Evolutionary conservation across 2,329 filamentous ascomycete genomes (phyloP).

Genomic region (Paraphaeosphaeria sporulosa): DNA sequence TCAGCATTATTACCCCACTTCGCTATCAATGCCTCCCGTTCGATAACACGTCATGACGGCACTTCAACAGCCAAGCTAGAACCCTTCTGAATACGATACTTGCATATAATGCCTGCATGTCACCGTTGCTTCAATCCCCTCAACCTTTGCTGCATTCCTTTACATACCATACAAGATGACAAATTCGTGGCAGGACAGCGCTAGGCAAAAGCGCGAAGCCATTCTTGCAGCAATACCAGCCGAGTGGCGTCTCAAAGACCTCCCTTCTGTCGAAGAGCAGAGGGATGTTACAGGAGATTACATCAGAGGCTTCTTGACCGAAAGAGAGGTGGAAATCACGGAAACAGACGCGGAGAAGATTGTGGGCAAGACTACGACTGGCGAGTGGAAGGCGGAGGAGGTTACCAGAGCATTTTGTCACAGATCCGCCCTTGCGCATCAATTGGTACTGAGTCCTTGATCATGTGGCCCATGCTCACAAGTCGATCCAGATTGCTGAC

Average conservation of each 20-base stretch:
- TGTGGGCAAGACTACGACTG: constrained; percentile 60
- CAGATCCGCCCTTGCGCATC: constrained; percentile 60
- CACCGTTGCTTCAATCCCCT: neutral
- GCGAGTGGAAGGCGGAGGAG: constrained; percentile 64
- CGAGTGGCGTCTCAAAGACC: constrained; percentile 61
- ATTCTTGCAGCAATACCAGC: constrained; percentile 63
- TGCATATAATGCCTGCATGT: neutral
- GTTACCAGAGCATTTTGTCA: constrained; percentile 66
- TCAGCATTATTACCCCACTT: constrained; percentile 4
- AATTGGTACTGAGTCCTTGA: constrained; percentile 47
- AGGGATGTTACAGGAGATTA: constrained; percentile 57
- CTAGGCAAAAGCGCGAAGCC: constrained; percentile 61
- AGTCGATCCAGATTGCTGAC: neutral
- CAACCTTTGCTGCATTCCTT: neutral
- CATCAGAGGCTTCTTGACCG: constrained; percentile 63
- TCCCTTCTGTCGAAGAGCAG: constrained; percentile 60
- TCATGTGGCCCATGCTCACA: neutral
- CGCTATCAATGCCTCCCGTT: constrained; percentile 1
- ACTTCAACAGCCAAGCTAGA: neutral
- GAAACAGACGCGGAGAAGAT: constrained; percentile 66
- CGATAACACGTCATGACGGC: constrained; percentile 8
- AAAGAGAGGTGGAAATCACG: constrained; percentile 66
- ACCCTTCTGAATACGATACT: too few relatives aligned
- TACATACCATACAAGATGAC: constrained; percentile 27
- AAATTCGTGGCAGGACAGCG: constrained; percentile 58